Conservation (phyloP, 345 rosid genomes). For the Psidium guajava region DNA sequence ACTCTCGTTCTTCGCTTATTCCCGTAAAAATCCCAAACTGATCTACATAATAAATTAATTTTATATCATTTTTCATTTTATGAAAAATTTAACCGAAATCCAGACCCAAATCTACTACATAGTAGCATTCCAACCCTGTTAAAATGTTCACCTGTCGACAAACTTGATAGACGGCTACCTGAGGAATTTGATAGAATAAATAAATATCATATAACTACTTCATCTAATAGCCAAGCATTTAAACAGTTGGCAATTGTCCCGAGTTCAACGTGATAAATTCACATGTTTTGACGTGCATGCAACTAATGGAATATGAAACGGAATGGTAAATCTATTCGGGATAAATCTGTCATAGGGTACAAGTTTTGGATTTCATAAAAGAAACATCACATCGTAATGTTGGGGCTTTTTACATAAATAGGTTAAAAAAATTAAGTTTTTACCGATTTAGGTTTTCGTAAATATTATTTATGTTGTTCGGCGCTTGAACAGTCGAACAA, state of each 20-base stretch:
- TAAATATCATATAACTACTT: too few species aligned
- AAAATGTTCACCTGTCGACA: rapidly evolving
- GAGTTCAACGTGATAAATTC: background rate
- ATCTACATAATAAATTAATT: background rate
- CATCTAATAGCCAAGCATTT: too few species aligned
- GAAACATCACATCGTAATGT: background rate
- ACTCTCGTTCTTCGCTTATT: too few species aligned
- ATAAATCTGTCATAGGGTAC: background rate
- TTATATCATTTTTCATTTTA: background rate
- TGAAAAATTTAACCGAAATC: background rate
- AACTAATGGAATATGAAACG: background rate
- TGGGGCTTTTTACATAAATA: too few species aligned
- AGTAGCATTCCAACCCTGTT: background rate
- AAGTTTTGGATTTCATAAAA: background rate
- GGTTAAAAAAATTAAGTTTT: too few species aligned
- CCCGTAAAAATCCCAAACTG: background rate
- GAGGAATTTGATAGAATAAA: rapidly evolving
- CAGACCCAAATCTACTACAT: background rate
- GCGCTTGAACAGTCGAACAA: too few species aligned
- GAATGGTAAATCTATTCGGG: background rate
- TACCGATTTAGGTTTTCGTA: too few species aligned
- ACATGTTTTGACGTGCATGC: rapidly evolving
- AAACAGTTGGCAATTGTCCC: too few species aligned
- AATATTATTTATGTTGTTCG: too few species aligned
- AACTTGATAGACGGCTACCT: rapidly evolving